A percentile compares a stretch with the other conserved stretches of the same genome.
phyloP scores from a whole-genome alignment of 805 yeast species.

The Barnettozyma vustinii region DNA sequence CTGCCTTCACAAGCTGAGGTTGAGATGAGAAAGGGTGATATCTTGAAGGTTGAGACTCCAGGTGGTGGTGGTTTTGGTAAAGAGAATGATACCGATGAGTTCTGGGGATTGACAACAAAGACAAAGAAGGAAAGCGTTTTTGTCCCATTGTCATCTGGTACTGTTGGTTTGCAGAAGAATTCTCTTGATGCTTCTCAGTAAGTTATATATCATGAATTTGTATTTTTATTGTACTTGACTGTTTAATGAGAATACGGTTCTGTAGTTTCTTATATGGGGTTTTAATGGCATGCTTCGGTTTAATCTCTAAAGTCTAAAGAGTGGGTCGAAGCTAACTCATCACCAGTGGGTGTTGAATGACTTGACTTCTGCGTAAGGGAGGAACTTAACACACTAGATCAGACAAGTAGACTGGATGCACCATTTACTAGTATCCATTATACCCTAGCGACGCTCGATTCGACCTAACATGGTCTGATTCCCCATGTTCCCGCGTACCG shows the following conservation, averaged over 20 bases:
- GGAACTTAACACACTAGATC: too few species aligned
- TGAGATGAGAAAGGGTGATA: conserved; percentile 33
- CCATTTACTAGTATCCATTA: background rate
- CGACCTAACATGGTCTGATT: background rate
- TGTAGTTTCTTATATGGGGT: too few species aligned
- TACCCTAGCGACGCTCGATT: background rate
- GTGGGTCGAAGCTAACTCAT: too few species aligned
- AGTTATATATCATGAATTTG: background rate
- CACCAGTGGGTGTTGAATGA: too few species aligned
- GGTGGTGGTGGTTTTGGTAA: conserved; percentile 44
- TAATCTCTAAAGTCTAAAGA: too few species aligned
- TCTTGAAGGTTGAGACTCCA: conserved; percentile 34
- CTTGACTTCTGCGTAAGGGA: too few species aligned
- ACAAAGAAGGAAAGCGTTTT: conserved; percentile 6
- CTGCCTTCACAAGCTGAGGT: conserved; percentile 31
- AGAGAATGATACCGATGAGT: conserved; percentile 22
- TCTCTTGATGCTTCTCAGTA: conserved; percentile 18
- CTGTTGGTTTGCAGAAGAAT: conserved; percentile 17
- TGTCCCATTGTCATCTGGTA: conserved; percentile 22
- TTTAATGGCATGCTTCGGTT: too few species aligned
- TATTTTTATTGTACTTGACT: too few species aligned
- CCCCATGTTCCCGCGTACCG: background rate
- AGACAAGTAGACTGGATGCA: too few species aligned
- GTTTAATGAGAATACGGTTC: too few species aligned
- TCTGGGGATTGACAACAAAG: conserved; percentile 19